Conservation (phyloP, 2,329 filamentous ascomycete genomes). For the Calycina herbarum region DNA sequence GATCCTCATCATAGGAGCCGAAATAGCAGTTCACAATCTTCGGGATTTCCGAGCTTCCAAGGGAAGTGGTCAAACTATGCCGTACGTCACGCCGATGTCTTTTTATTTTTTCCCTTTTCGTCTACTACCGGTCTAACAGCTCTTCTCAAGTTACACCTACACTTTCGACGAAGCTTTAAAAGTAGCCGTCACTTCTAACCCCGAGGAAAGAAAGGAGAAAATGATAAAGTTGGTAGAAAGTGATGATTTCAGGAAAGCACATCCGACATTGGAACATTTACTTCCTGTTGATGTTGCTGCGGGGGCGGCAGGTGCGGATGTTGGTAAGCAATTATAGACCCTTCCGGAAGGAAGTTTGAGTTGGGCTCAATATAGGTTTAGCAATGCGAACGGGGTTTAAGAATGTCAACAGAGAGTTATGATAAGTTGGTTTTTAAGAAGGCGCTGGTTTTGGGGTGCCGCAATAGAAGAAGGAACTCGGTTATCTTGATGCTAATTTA, state of each 20-base stretch:
- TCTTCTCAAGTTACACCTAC: slow-evolving; percentile 19
- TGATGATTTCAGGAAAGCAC: slow-evolving; percentile 56
- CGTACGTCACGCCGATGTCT: slow-evolving; percentile 49
- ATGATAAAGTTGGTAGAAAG: slow-evolving; percentile 48
- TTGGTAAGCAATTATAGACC: slow-evolving; percentile 47
- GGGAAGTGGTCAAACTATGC: slow-evolving; percentile 53
- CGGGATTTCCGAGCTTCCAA: slow-evolving; percentile 50
- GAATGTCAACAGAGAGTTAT: no score
- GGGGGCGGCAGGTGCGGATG: slow-evolving; percentile 52
- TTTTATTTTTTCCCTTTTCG: slow-evolving; percentile 9
- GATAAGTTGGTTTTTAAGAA: no score
- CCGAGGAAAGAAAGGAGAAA: slow-evolving; percentile 30
- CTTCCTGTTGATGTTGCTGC: slow-evolving; percentile 58
- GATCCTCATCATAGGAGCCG: slow-evolving; percentile 67
- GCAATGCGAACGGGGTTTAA: background rate
- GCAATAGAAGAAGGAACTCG: no score
- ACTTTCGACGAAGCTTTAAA: slow-evolving; percentile 63
- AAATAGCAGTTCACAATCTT: slow-evolving; percentile 76
- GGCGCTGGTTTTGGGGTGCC: no score
- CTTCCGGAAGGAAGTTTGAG: slow-evolving; percentile 51
- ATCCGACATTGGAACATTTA: slow-evolving; percentile 63
- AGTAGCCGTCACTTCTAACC: slow-evolving; percentile 42
- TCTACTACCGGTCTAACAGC: slow-evolving; percentile 16
- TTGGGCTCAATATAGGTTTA: slow-evolving; percentile 56
- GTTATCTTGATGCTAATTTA: no score